Base-by-base conservation (phyloP, 331 rosid species). In the Pyracantha coccinea region DNA sequence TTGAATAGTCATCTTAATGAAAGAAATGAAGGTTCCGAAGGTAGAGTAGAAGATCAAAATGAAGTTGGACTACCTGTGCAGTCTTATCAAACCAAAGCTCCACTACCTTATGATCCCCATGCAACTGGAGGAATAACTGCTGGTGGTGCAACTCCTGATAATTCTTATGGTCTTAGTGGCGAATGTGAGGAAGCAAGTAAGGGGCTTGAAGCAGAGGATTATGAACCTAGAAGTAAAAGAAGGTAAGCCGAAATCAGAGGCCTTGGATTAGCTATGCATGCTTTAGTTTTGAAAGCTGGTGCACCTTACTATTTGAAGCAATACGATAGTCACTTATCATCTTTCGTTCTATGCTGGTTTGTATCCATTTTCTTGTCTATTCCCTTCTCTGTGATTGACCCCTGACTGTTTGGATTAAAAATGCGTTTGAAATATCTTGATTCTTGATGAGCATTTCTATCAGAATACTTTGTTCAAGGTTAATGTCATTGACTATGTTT, bases 141-240 rank as follows among this genome's bases (percentile, higher is more conserved):
- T 19, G 76, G 85, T 52, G 86, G 74, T 72, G 88, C 77, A 73
- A 85, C 85, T 72, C 76, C 82, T 7, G 95, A 87, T 69, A 81
- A 91, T 53, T 88, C 92, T 1, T 82, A 88, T n/a, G 93, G 89
- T 82, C 73, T 79, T 19, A 87, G 96, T 55, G 90, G 83, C 58
- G 97, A 94, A 81, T 86, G 81, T 67, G 95, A 86, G 66, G 96
- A 86, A 79, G 87, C 84, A 85, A 88, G 89, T 79, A 91, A 81
- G 72, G 95, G 82, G 64, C 67, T 70, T 47, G 93, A 82, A 62
- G 81, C 81, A 67, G 85, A 77, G 28, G 93, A 84, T 66, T 85
- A 83, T 52, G 96, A 85, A 53, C 85, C 86, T 24, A 83, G 83
- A 79, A 76, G 80, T 68, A 92, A 92, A 80, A 90, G 87, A 86